phyloP scores from a whole-genome alignment of 2,329 filamentous ascomycete species.

The Peltaster fructicola region DNA sequence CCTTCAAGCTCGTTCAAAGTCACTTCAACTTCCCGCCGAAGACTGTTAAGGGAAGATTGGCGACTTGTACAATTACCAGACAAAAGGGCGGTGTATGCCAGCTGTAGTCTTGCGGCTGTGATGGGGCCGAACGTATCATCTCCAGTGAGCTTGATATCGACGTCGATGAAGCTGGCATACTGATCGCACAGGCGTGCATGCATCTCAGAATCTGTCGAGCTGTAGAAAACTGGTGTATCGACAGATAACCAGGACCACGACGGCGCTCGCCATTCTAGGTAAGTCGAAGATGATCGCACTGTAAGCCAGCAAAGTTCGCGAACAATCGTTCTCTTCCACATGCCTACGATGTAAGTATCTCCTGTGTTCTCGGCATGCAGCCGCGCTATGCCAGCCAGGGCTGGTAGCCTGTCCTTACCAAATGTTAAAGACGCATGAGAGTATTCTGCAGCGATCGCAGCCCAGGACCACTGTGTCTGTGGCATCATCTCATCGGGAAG shows the following conservation, averaged over 20 bases:
- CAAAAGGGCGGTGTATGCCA: no score
- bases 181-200: no score
- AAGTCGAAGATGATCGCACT: not conserved
- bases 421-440: slow-evolving; percentile 1
- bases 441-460: not conserved
- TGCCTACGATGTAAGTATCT: slow-evolving; percentile 1
- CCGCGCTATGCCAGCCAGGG: slow-evolving; percentile 1
- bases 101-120: no score
- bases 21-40: no score
- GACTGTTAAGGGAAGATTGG: no score
- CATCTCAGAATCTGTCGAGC: slow-evolving; percentile 1
- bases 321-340: slow-evolving; percentile 1
- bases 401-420: slow-evolving; percentile 1
- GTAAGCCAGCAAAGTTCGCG: slow-evolving; percentile 1
- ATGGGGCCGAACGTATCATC: no score
- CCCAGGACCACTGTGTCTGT: no score
- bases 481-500: no score
- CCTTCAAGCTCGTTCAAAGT: no score
- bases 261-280: slow-evolving; percentile 1
- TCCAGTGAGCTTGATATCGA: no score
- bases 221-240: slow-evolving; percentile 1
- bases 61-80: no score
- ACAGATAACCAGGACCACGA: slow-evolving; percentile 2
- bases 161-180: no score
- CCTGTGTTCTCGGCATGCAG: not conserved